Base-by-base conservation (phyloP, 768 basidiomycete genomes). In the Lactarius sp. region DNA sequence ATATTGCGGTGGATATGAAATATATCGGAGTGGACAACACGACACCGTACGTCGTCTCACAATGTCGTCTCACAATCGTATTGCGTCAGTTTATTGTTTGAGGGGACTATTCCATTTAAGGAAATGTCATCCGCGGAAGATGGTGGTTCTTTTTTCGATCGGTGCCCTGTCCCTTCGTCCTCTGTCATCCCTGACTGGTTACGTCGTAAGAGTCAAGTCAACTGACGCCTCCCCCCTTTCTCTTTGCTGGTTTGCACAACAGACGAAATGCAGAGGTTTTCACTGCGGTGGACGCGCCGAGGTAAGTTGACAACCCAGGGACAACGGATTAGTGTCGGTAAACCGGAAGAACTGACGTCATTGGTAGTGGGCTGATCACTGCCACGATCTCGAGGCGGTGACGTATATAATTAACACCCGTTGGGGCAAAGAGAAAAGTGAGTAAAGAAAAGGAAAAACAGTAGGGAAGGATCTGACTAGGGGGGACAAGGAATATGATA, bases 211-310 rank as follows among this genome's bases (percentile, higher is more conserved):
- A 2, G 27, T 27, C 2, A 27, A 27, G 27, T 27, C 27, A 56
- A 41, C 52, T 61, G 22, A 61, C 44, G 16, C 36, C 2, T 27
- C 16, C 10, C 8, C 34, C 42, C 22, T 22, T 22, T 22, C 22
- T 22, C 22, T 22, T 22, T 22, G 7, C 20, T 12, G 5, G 22
- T n/a, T 46, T 14, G 3, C 9, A 6, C 4, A 27, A 27, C 13
- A 64, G 62, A n/a, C 52, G 13, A 52, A 51, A 46, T 10, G 65
- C 64, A 34, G 93, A 96, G 73, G 94, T 97, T 31, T 96, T 95
- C 75, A 79, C 85, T 65, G 92, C 94, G 54, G 77, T 92, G 63
- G 81, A 87, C 41, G 89, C 90, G n/a, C 93, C 94, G 22, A 92
- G 90, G 90, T 90, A 68, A 69, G 83, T 72, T 14, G 1, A 7